Percentiles rank a stretch among this genome's conserved stretches.
These are phyloP conservation scores for Barnettozyma wickerhamii DNA, from an alignment of 805 yeast species.

Conservation along the genomic window DNA sequence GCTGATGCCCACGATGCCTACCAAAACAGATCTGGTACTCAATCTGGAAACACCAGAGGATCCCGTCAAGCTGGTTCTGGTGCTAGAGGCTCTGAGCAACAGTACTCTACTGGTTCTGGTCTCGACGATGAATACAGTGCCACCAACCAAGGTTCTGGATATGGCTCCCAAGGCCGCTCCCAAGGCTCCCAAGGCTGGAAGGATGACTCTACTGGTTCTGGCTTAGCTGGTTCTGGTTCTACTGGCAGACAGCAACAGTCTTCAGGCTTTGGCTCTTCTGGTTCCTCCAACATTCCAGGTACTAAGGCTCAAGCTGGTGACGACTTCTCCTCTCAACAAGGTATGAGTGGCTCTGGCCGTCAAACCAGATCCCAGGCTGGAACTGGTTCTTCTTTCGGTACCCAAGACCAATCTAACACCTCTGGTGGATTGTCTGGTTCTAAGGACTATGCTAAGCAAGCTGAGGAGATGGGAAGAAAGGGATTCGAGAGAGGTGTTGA, in stretches of 20 bases:
- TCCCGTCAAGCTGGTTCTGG: conserved; percentile 13
- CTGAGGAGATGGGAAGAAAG: conserved; percentile 20
- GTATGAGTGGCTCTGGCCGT: conserved; percentile 12
- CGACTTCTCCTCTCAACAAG: background rate
- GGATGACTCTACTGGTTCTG: conserved; percentile 9
- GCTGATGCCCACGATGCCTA: conserved; percentile 1
- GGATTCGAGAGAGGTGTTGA: conserved; percentile 20
- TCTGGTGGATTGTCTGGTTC: conserved; percentile 4
- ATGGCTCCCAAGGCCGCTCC: background rate
- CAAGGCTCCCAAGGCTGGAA: background rate
- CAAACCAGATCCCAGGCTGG: conserved; percentile 24
- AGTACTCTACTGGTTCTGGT: conserved; percentile 16
- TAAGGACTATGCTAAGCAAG: conserved; percentile 12
- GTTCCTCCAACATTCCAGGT: conserved; percentile 2
- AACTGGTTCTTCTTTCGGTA: conserved; percentile 1
- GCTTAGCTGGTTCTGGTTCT: background rate
- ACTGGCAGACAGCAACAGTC: conserved; percentile 8
- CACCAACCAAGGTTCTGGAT: background rate
- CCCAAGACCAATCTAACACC: conserved; percentile 1
- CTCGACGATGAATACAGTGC: conserved; percentile 1
- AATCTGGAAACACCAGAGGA: conserved; percentile 1
- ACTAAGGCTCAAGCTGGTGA: conserved; percentile 2
- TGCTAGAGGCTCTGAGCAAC: conserved; percentile 17
- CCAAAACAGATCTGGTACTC: background rate
- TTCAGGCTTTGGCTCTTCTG: conserved; percentile 2